A percentile compares a stretch with the other conserved stretches of the same genome.
These are phyloP conservation scores for Poa pratensis DNA, from an alignment of 176 grass and related monocot species.

Conservation along the genomic window DNA sequence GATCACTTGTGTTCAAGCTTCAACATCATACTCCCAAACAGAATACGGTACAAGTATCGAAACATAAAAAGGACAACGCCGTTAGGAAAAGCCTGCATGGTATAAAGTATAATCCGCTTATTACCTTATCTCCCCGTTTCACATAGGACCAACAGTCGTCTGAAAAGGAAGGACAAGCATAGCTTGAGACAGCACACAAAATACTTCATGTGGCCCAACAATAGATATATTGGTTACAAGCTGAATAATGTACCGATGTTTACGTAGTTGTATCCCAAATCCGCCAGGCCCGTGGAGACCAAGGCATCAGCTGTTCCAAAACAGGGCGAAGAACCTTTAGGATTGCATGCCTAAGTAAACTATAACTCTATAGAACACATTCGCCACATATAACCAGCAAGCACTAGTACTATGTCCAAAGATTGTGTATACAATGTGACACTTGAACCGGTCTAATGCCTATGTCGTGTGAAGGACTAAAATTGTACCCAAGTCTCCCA, in stretches of 20 bases:
- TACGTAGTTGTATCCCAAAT: constrained; percentile 75
- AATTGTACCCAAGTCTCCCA: not conserved
- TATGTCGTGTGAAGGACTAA: too few relatives aligned
- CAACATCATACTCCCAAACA: not conserved
- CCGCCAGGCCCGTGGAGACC: constrained; percentile 75
- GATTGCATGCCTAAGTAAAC: not conserved
- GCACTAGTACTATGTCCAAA: not conserved
- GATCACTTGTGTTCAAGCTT: not conserved
- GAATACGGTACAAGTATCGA: not conserved
- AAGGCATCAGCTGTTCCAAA: constrained; percentile 81
- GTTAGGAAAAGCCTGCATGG: not conserved
- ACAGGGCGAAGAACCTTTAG: not conserved
- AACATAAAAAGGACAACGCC: not conserved
- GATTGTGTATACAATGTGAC: not conserved
- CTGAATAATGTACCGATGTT: constrained; percentile 74
- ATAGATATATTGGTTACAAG: not conserved
- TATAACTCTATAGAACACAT: not conserved
- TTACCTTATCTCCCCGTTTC: constrained; percentile 68
- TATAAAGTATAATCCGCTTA: not conserved
- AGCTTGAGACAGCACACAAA: not conserved
- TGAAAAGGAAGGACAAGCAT: constrained; percentile 43
- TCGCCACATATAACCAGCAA: not conserved
- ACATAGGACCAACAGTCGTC: constrained; percentile 92
- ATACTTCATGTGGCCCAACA: not conserved
- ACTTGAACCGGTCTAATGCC: not conserved